These are phyloP conservation scores for Phialophora expanda DNA, from an alignment of 2,329 filamentous ascomycete species.

Conservation along the genomic window DNA sequence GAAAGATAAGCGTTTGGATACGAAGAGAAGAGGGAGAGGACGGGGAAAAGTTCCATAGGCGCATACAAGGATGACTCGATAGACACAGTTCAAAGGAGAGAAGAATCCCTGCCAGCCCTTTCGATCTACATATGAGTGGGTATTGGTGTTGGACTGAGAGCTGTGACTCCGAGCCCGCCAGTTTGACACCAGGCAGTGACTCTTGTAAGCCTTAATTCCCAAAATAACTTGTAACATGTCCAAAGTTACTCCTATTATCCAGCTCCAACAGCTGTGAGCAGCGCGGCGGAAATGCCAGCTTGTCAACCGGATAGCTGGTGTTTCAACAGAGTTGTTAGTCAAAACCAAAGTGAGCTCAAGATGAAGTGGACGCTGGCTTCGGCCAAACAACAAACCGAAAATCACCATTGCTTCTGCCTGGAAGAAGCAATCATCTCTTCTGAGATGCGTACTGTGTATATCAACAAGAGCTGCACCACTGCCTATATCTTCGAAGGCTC, in stretches of 20 bases:
- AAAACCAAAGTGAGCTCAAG: background rate
- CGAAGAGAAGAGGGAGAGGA: background rate
- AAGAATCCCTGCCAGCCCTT: background rate
- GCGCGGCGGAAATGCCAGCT: background rate
- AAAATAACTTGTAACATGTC: background rate
- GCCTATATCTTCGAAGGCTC: conserved; percentile 10
- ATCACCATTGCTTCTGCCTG: background rate
- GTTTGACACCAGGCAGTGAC: background rate
- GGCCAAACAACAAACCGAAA: background rate
- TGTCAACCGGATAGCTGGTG: background rate
- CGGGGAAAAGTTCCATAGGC: background rate
- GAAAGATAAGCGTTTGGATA: background rate
- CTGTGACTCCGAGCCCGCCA: background rate
- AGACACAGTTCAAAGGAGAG: background rate
- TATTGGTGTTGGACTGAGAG: background rate
- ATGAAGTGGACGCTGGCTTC: background rate
- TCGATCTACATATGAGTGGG: background rate
- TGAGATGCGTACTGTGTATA: background rate
- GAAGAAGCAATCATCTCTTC: background rate
- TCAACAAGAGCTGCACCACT: background rate
- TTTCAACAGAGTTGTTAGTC: background rate
- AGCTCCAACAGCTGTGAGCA: background rate
- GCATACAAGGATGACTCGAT: background rate
- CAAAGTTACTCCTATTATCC: background rate
- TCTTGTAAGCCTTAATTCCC: background rate